Evolutionary conservation across 2,329 filamentous ascomycete species (phyloP).

Genomic region (Monilinia laxa): DNA sequence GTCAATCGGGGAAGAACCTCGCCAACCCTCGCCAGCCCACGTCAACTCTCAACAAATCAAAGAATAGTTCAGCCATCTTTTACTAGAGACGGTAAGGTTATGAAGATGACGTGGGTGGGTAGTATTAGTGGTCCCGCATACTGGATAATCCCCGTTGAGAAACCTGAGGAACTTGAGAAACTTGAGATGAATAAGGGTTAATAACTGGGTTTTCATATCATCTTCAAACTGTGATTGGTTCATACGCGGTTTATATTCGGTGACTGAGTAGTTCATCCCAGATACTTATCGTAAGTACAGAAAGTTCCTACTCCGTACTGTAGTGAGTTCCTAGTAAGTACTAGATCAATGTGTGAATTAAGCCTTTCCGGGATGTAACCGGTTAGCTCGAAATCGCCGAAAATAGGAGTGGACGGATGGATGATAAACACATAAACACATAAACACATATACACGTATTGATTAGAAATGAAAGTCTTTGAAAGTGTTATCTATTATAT

Average conservation of each 20-base stretch:
- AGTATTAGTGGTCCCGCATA: background rate
- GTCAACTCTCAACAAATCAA: background rate
- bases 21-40: background rate
- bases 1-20: background rate
- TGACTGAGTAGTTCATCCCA: background rate
- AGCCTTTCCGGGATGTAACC: background rate
- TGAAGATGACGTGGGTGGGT: background rate
- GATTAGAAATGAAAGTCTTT: background rate
- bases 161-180: background rate
- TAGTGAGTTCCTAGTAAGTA: too few relatives aligned
- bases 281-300: background rate
- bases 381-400: background rate
- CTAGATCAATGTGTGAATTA: background rate
- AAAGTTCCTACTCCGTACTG: too few relatives aligned
- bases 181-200: background rate
- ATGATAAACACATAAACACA: too few relatives aligned
- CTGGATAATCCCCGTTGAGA: background rate
- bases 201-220: background rate
- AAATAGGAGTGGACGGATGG: background rate
- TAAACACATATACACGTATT: background rate
- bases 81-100: background rate
- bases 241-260: slow-evolving; percentile 1
- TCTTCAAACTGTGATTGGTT: background rate
- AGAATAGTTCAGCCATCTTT: slow-evolving; percentile 2
- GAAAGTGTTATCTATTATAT: slow-evolving; percentile 2